phyloP scores from a whole-genome alignment of 164 flowering plant species.

The Magnolia sinica region DNA sequence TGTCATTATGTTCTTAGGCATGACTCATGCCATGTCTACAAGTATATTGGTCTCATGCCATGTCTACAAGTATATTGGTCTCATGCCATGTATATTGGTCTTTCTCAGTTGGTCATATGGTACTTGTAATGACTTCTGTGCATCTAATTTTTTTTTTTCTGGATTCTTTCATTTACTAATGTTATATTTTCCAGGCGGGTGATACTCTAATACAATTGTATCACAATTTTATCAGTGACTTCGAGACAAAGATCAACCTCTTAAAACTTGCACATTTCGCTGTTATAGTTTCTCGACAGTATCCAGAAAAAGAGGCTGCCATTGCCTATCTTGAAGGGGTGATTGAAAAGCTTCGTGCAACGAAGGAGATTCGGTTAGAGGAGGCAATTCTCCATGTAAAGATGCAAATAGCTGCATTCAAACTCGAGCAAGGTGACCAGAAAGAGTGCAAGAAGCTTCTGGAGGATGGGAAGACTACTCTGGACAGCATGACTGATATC shows the following conservation, averaged over 20 bases:
- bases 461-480: slow-evolving; percentile 82
- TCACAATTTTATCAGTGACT: slow-evolving; percentile 88
- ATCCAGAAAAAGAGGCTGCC: slow-evolving; percentile 83
- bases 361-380: slow-evolving; percentile 72
- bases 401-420: slow-evolving; percentile 82
- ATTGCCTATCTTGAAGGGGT: slow-evolving; percentile 78
- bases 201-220: slow-evolving; percentile 87
- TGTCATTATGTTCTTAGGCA: no score
- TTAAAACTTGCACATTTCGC: slow-evolving; percentile 97
- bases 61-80: no score
- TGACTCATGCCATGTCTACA: no score
- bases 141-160: no score
- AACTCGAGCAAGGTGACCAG: slow-evolving; percentile 66
- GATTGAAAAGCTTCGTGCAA: slow-evolving; percentile 72
- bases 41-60: no score
- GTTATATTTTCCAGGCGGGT: slow-evolving; percentile 61
- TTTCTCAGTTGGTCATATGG: no score
- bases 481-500: slow-evolving; percentile 94
- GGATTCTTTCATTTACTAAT: neutral
- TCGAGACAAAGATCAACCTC: slow-evolving; percentile 95
- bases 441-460: slow-evolving; percentile 88
- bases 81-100: no score
- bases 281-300: slow-evolving; percentile 84
- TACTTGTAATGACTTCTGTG: no score
- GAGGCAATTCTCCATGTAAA: slow-evolving; percentile 82